Percentiles rank a stretch among this genome's conserved stretches.
phyloP scores from a whole-genome alignment of 2,329 filamentous ascomycete species.

The Clarireedia homoeocarpa region DNA sequence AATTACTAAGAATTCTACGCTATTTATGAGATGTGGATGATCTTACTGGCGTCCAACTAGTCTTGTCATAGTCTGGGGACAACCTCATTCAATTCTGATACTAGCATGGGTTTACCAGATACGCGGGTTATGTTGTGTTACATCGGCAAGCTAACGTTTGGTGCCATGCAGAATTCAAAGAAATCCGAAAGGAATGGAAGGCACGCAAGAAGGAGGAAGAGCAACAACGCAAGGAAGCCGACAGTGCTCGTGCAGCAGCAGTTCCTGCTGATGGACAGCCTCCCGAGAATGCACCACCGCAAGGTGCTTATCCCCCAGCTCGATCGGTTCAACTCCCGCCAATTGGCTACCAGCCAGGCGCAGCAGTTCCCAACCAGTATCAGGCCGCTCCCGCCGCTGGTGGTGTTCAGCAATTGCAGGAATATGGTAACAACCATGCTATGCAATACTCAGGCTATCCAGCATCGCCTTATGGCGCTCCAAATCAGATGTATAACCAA shows the following conservation, averaged over 20 bases:
- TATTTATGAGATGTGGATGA: slow-evolving; percentile 10
- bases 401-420: slow-evolving; percentile 46
- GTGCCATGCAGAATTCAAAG: slow-evolving; percentile 69
- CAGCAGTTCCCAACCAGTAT: slow-evolving; percentile 36
- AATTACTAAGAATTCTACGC: slow-evolving; percentile 13
- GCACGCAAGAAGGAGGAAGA: slow-evolving; percentile 99
- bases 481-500: slow-evolving; percentile 50
- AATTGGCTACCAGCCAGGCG: slow-evolving; percentile 61
- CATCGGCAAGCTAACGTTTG: slow-evolving; percentile 22
- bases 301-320: slow-evolving; percentile 37
- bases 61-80: slow-evolving; percentile 40
- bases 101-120: slow-evolving; percentile 35
- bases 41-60: slow-evolving; percentile 39
- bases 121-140: slow-evolving; percentile 26
- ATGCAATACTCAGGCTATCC: slow-evolving; percentile 45
- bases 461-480: slow-evolving; percentile 46
- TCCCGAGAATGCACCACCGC: slow-evolving; percentile 43
- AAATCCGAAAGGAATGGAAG: slow-evolving; percentile 99
- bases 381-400: slow-evolving; percentile 37
- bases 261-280: slow-evolving; percentile 46
- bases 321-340: slow-evolving; percentile 60
- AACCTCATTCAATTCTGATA: slow-evolving; percentile 29
- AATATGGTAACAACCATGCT: slow-evolving; percentile 39
- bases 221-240: slow-evolving; percentile 77
- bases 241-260: slow-evolving; percentile 66